Base-by-base conservation (phyloP, 1,139 yeast genomes). In the Protomyces macrosporus region DNA sequence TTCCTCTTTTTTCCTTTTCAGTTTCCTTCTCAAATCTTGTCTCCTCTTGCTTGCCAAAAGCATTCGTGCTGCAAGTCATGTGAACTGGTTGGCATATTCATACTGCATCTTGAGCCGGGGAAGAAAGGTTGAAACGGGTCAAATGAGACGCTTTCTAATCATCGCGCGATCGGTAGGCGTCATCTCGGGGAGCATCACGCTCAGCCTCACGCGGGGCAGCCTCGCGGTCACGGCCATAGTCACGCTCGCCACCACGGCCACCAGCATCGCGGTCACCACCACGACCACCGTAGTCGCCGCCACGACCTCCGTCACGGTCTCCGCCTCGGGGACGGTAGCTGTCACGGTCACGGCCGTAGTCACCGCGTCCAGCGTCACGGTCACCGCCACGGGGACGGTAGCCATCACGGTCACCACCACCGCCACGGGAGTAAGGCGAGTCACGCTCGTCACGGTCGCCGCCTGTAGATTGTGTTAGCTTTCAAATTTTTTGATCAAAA, bases 351-450 rank as follows among this genome's bases (percentile, higher is more conserved):
- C 63, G 53, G 53, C 45, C 63, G 48, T 52, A 48, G n/a, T 55
- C 63, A 14, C 58, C 63, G 32, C 63, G 63, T 35, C 58, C 45
- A 36, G 45, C 63, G 45, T 54, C 63, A 6, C 63, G 51, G 40
- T 53, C 63, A 23, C 63, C 56, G 6, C 57, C 57, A 23, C 42
- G 33, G n/a, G 40, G 39, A 40, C 63, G 42, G 58, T 60, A 60
- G 40, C 53, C 40, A 50, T 60, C 63, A n/a, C 61, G 55, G 42
- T 45, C 63, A 42, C 63, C 63, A n/a, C 53, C 59, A 36, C 60
- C 60, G 5, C 63, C 63, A n/a, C 63, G 55, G 12, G 62, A 58
- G 56, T 58, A 58, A 7, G 62, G 62, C n/a, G 62, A 58, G 45
- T 58, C 62, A 34, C 52, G 53, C 33, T 58, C 62, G 32, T 55